Conservation (phyloP, 23 red algal genomes). For the Pyropia yezoensis region DNA sequence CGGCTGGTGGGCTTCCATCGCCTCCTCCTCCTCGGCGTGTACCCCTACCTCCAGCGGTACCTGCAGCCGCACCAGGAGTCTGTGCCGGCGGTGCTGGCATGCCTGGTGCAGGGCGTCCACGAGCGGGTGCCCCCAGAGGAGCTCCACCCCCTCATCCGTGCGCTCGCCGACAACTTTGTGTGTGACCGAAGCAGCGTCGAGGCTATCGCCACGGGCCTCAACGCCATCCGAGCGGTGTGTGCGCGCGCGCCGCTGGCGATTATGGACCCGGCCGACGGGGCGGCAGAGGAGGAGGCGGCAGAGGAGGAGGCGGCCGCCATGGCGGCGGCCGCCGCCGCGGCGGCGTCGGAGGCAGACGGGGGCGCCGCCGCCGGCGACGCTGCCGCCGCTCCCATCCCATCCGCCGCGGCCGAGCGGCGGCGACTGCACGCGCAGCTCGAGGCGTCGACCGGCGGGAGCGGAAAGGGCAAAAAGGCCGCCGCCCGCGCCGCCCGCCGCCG, state of each 20-base stretch:
- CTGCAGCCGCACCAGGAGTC: constrained; percentile 75
- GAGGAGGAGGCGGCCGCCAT: constrained; percentile 39
- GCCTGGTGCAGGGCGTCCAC: constrained; percentile 66
- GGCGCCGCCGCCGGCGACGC: too few relatives aligned
- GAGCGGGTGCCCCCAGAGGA: constrained; percentile 70
- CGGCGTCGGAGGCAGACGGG: background rate
- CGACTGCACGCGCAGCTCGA: too few relatives aligned
- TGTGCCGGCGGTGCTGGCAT: constrained; percentile 70
- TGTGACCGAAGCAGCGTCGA: constrained; percentile 58
- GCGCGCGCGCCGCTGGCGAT: constrained; percentile 76
- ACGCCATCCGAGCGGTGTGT: constrained; percentile 83
- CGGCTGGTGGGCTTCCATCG: constrained; percentile 57
- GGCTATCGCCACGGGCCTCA: constrained; percentile 75
- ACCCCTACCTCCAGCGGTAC: constrained; percentile 77
- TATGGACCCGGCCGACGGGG: constrained; percentile 48
- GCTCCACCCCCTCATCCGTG: constrained; percentile 65
- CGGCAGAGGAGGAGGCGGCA: constrained; percentile 23
- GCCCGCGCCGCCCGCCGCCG: too few relatives aligned
- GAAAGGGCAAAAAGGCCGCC: too few relatives aligned
- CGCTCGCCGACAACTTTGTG: constrained; percentile 90
- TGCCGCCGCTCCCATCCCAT: too few relatives aligned
- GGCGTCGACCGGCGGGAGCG: too few relatives aligned
- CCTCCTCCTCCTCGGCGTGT: constrained; percentile 68
- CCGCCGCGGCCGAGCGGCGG: too few relatives aligned
- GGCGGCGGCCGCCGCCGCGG: background rate